Evolutionary conservation across 257 asterid species (phyloP), one percentile per base, ranked within the genome.

Genomic region (Ballota nigra): DNA sequence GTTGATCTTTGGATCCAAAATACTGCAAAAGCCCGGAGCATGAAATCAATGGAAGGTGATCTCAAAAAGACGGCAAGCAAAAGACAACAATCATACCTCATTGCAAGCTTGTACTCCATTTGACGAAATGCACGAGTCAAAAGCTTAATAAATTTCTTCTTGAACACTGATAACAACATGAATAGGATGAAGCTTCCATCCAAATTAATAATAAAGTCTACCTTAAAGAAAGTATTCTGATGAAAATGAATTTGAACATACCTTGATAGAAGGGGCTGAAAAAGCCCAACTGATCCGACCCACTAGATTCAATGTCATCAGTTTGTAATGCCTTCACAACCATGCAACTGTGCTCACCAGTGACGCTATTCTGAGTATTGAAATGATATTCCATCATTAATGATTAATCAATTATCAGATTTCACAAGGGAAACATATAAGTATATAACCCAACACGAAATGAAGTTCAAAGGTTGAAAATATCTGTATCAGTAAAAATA

Each of bases 91-190:
- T 22, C 86, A 76, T 71, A 88, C 98, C 97, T 86, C 98, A 95
- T 84, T 16, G 98, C 98, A 77, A 95, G 98, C 89, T 88, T 95
- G 88, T 80, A 88, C n/a, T 95, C 96, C 98, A 95, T 95, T 75
- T 73, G 65, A 22, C 84, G 84, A 76, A 89, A 95, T 76, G 79
- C 62, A 53, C 83, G 80, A 66, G 78, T 72, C 72, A 95, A 75
- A 66, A 73, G 80, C 71, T 81, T 82, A 3, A 77, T 77, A 57
- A 92, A 95, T 68, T 80, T 87, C 77, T 80, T 72, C 86, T 84
- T 82, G 83, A 85, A 95, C 65, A 75, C 97, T 93, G 87, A 68
- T 67, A 49, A 65, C 63, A 41, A 33, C n/a, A 19, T 12, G 61
- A 62, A 66, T 68, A 45, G 31, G 33, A 22, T 66, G 29, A 73